A percentile compares a stretch with the other conserved stretches of the same genome.
These are phyloP conservation scores for Aurinia saxatilis DNA, from an alignment of 345 rosid genomes.

Conservation along the genomic window DNA sequence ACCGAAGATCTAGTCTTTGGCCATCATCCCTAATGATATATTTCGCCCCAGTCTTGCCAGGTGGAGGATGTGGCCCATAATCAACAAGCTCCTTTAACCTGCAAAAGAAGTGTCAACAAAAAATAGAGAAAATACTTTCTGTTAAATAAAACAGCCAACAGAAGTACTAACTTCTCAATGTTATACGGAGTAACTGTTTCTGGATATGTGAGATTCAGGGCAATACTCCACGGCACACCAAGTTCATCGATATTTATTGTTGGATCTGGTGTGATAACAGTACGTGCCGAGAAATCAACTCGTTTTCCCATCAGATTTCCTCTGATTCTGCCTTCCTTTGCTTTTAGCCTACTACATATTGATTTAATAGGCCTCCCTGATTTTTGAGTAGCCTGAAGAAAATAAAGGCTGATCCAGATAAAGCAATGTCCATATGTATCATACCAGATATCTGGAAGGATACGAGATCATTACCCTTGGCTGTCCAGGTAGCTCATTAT, in stretches of 20 bases:
- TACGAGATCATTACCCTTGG: conserved; percentile 63
- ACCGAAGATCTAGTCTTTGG: conserved; percentile 95
- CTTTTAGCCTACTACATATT: conserved; percentile 93
- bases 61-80: conserved; percentile 96
- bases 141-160: neutral
- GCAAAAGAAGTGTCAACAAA: conserved; percentile 10
- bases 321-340: conserved; percentile 94
- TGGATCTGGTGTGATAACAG: conserved; percentile 99
- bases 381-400: conserved; percentile 84
- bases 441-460: conserved; percentile 11
- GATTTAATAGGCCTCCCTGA: conserved; percentile 98
- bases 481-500: conserved; percentile 96
- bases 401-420: conserved; percentile 12
- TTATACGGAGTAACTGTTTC: conserved; percentile 97
- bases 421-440: neutral
- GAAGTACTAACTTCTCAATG: conserved; percentile 62
- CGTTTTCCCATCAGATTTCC: conserved; percentile 98
- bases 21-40: conserved; percentile 98
- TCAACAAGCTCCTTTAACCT: conserved; percentile 96
- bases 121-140: neutral
- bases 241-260: conserved; percentile 86
- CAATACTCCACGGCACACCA: conserved; percentile 99
- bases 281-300: conserved; percentile 96
- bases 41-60: conserved; percentile 95
- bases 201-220: conserved; percentile 88